Evolutionary conservation across 2,329 filamentous ascomycete species (phyloP).

Genomic region (Fusarium coffeatum): DNA sequence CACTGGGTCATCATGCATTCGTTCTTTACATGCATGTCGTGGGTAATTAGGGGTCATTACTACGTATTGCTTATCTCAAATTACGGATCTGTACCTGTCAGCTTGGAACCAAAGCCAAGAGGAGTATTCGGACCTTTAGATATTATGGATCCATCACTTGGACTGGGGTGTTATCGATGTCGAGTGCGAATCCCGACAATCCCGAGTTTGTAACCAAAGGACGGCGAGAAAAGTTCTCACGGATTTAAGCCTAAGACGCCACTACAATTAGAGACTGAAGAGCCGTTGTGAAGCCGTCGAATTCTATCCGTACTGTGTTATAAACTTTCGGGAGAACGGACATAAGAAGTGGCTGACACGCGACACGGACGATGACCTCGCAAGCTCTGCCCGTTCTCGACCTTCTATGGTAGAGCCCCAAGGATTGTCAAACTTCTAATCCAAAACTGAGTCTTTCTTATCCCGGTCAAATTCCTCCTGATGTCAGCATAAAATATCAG

Average conservation of each 20-base stretch:
- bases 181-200: background rate
- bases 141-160: background rate
- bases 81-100: slow-evolving; percentile 5
- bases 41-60: slow-evolving; percentile 4
- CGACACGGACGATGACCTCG: background rate
- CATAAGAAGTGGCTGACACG: background rate
- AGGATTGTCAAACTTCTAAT: background rate
- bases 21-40: background rate
- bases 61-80: slow-evolving; percentile 10
- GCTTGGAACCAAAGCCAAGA: background rate
- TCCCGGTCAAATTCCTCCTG: background rate
- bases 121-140: slow-evolving; percentile 28
- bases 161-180: background rate
- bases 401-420: background rate
- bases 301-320: background rate
- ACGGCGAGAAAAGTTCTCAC: background rate
- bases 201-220: slow-evolving; percentile 5
- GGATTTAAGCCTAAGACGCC: background rate
- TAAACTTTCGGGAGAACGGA: slow-evolving; percentile 3
- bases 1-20: slow-evolving; percentile 1
- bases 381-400: background rate
- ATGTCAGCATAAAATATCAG: background rate
- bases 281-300: background rate
- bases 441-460: background rate
- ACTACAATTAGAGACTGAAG: background rate